Percentiles rank a stretch among this genome's conserved stretches.
phyloP scores from a whole-genome alignment of 2,329 filamentous ascomycete genomes.

The Fusarium fujikuroi region DNA sequence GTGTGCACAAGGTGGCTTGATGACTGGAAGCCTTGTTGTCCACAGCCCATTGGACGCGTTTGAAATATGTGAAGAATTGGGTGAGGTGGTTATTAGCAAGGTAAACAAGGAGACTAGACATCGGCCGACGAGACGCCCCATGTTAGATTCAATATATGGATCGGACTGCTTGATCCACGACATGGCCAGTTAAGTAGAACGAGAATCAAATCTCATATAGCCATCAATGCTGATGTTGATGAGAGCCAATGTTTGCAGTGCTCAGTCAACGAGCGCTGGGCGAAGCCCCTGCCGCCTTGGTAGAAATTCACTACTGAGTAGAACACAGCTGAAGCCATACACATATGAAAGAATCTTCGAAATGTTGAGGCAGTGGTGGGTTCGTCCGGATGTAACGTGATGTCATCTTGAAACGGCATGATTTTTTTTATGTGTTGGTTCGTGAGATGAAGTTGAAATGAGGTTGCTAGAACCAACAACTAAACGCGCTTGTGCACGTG shows the following conservation, averaged over 20 bases:
- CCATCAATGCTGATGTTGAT: background rate
- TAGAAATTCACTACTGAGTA: background rate
- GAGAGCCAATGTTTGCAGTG: background rate
- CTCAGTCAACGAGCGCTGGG: background rate
- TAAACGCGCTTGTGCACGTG: constrained; percentile 31
- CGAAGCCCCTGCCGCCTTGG: background rate
- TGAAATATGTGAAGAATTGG: background rate
- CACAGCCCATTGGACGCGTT: background rate
- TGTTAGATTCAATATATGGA: background rate
- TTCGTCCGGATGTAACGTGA: background rate
- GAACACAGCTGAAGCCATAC: background rate
- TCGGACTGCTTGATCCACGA: background rate
- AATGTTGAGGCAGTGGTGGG: background rate
- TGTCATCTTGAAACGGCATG: background rate
- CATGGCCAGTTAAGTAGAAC: background rate
- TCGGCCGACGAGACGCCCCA: background rate
- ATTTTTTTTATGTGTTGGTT: background rate
- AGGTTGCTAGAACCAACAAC: constrained; percentile 21
- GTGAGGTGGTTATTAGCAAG: background rate
- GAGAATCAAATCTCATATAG: background rate
- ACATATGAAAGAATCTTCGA: background rate
- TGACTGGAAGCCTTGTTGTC: background rate
- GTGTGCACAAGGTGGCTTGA: background rate
- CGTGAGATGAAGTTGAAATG: constrained; percentile 21
- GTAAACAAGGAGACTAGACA: background rate